phyloP scores from a whole-genome alignment of 164 flowering plant species.

The Magnolia kwangsiensis region DNA sequence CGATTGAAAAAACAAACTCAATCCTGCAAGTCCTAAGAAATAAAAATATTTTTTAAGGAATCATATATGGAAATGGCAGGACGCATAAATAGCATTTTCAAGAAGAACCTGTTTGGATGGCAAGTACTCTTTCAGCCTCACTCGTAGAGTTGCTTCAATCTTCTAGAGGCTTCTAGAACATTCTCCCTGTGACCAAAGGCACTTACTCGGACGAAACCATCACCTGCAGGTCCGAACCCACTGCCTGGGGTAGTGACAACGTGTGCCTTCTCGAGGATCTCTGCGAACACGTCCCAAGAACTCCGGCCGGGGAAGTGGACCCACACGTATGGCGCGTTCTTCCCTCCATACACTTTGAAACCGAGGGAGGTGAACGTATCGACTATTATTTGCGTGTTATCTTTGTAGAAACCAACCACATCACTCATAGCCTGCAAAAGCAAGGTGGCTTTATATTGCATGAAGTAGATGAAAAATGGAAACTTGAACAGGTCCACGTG shows the following conservation, averaged over 20 bases:
- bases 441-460: background rate
- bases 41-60: background rate
- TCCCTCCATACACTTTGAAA: slow-evolving; percentile 76
- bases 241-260: slow-evolving; percentile 96
- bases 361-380: slow-evolving; percentile 87
- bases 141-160: slow-evolving; percentile 50
- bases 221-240: slow-evolving; percentile 96
- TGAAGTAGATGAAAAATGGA: background rate
- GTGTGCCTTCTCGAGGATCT: slow-evolving; percentile 91
- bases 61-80: background rate
- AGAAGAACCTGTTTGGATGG: background rate
- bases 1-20: too few relatives aligned
- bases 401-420: slow-evolving; percentile 78
- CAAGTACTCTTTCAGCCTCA: background rate
- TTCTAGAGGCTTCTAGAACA: slow-evolving; percentile 70
- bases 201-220: slow-evolving; percentile 87
- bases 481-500: background rate
- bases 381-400: slow-evolving; percentile 66
- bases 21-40: too few relatives aligned
- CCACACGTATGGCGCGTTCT: slow-evolving; percentile 95
- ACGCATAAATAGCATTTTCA: background rate
- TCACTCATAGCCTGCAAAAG: slow-evolving; percentile 67
- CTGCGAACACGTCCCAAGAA: slow-evolving; percentile 95
- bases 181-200: slow-evolving; percentile 84
- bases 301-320: slow-evolving; percentile 84